Evolutionary conservation across 2,329 filamentous ascomycete genomes (phyloP), one percentile per base, ranked within the genome.

Genomic region (Uncinocarpus reesii): DNA sequence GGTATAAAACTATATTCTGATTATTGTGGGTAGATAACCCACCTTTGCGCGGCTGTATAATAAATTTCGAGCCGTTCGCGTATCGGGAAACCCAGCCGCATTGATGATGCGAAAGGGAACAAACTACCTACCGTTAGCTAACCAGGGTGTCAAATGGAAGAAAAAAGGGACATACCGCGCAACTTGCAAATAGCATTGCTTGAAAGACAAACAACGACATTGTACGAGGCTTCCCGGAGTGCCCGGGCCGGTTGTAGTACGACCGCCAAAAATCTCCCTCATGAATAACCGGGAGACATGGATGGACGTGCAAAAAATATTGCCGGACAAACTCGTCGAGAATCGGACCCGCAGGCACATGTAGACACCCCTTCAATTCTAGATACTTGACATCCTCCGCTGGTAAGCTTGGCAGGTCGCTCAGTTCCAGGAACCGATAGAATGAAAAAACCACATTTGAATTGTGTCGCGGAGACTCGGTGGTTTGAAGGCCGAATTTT

Each of bases 341-440:
- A 1, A 71, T 60, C 0, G 60, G 50, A 18, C 63, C 60, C 0
- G 63, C 67, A 0, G 72, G 73, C 5, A 76, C 58, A 15, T 65
- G 64, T 1, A 75, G 60, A 52, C 71, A 74, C 3, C 69, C 68
- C 51, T 75, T 71, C 1, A 66, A 61, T 42, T 69, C 65, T 29
- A 75, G 61, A 51, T 69, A 74, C 50, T 68, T 69, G 51, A 73
- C 64, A 54, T 75, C 72, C 53, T 73, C 69, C 0, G 66, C 64
- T 42, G 58, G 52, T 2, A 64, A 48, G 6, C 34, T 47, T 2
- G 46, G 42, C 18, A 60, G 42, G 13, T 53, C 38, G 5, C 49
- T 47, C 8, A 54, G 41, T 20, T 58, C 50, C 20, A 64, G 35
- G 24, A 64, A 63, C 2, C 32, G 34, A 23, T 58, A 52, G 28